These are phyloP conservation scores for Pistacia integerrima DNA, from an alignment of 345 rosid species.

Conservation along the genomic window DNA sequence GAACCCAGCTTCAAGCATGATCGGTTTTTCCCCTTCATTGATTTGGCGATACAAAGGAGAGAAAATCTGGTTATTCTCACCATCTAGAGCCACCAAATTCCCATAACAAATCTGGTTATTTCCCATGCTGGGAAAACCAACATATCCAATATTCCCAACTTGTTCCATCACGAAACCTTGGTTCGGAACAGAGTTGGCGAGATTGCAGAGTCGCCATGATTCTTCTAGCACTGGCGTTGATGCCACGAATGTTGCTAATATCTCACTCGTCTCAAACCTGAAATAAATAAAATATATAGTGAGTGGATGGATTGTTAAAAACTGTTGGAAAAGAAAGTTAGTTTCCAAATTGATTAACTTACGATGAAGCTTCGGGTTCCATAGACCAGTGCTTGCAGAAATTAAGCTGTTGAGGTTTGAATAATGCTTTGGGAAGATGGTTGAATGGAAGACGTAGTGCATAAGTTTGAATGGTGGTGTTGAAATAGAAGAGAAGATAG, in stretches of 20 bases:
- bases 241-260: conserved; percentile 56
- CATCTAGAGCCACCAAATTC: conserved; percentile 28
- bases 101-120: conserved; percentile 2
- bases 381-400: conserved; percentile 15
- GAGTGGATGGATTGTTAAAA: not conserved
- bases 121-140: conserved; percentile 54
- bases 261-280: conserved; percentile 82
- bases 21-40: conserved; percentile 42
- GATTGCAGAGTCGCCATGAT: conserved; percentile 62
- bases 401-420: too few relatives aligned
- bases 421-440: not conserved
- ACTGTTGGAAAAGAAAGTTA: too few relatives aligned
- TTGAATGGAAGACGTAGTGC: not conserved
- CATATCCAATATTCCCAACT: conserved; percentile 43
- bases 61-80: conserved; percentile 29
- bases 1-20: conserved; percentile 51
- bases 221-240: conserved; percentile 55
- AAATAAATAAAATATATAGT: not conserved
- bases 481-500: not conserved
- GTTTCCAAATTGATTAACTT: conserved; percentile 5
- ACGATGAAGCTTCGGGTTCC: conserved; percentile 39
- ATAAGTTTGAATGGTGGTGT: not conserved
- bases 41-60: conserved; percentile 28
- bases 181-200: conserved; percentile 24
- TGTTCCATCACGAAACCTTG: conserved; percentile 30